A percentile compares a stretch with the other conserved stretches of the same genome.
Conservation (phyloP, 257 asterid species). For the Voacanga thouarsii region DNA sequence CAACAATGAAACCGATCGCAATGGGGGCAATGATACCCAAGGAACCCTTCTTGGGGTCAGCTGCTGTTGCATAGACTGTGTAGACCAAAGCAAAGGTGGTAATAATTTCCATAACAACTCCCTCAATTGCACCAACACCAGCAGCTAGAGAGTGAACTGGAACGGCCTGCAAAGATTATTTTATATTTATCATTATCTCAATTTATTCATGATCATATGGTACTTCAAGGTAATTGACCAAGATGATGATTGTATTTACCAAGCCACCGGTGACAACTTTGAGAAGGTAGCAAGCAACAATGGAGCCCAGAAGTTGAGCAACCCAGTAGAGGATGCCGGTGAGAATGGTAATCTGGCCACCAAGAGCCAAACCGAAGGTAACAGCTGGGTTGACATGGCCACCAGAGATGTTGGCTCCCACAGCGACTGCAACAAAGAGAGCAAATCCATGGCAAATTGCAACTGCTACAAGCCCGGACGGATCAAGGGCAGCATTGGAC, state of each 20-base stretch:
- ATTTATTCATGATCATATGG: neutral
- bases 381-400: constrained; percentile 92
- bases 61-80: constrained; percentile 92
- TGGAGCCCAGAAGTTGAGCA: constrained; percentile 79
- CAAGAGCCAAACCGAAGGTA: constrained; percentile 81
- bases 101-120: constrained; percentile 73
- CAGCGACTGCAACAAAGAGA: constrained; percentile 72
- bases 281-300: constrained; percentile 60
- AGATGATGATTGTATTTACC: constrained; percentile 36
- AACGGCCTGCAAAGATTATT: constrained; percentile 40
- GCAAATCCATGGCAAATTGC: constrained; percentile 77
- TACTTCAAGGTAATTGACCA: neutral
- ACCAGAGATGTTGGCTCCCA: constrained; percentile 89
- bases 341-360: constrained; percentile 80
- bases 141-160: constrained; percentile 57
- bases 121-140: constrained; percentile 63
- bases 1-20: constrained; percentile 87
- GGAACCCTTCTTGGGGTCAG: constrained; percentile 83
- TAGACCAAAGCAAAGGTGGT: constrained; percentile 80
- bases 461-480: constrained; percentile 72
- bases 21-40: constrained; percentile 81
- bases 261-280: constrained; percentile 74
- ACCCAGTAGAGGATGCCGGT: constrained; percentile 80
- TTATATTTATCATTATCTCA: neutral
- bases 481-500: constrained; percentile 58